Evolutionary conservation across 2,329 filamentous ascomycete genomes (phyloP).

Genomic region (Coleophoma eucalyptorum): DNA sequence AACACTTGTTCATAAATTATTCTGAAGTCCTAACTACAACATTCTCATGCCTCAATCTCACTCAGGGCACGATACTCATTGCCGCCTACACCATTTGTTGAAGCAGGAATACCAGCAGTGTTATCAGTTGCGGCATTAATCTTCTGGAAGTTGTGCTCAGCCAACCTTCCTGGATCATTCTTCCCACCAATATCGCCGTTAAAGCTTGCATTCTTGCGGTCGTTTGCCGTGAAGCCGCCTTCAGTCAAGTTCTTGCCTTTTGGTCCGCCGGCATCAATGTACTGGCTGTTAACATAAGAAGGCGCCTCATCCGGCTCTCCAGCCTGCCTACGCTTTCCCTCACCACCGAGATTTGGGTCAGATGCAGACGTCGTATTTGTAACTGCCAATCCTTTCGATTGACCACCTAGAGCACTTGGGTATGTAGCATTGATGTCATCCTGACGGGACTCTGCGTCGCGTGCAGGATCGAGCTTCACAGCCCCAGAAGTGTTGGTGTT

Average conservation of each 20-base stretch:
- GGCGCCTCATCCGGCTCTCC: constrained; percentile 16
- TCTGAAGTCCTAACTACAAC: not conserved
- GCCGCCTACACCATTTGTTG: constrained; percentile 12
- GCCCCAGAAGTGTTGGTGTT: constrained; percentile 52
- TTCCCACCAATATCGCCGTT: constrained; percentile 39
- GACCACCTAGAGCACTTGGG: constrained; percentile 11
- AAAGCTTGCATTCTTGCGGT: constrained; percentile 25
- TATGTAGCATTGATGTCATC: constrained; percentile 15
- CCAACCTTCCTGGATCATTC: constrained; percentile 42
- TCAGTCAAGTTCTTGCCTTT: constrained; percentile 26
- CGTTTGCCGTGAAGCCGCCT: constrained; percentile 20
- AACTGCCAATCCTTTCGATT: constrained; percentile 10
- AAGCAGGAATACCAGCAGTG: constrained; percentile 15
- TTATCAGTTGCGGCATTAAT: constrained; percentile 17
- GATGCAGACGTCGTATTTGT: constrained; percentile 5
- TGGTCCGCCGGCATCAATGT: constrained; percentile 12
- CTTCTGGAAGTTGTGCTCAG: constrained; percentile 37
- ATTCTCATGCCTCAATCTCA: constrained; percentile 14
- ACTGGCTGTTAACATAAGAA: constrained; percentile 21
- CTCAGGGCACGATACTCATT: constrained; percentile 13
- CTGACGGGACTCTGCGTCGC: constrained; percentile 19
- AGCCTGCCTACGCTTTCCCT: constrained; percentile 1
- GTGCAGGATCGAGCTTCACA: constrained; percentile 38
- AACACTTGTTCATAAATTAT: too few species aligned
- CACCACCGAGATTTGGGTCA: constrained; percentile 4